Conservation (phyloP, 768 basidiomycete species). For the Trametes meyenii region DNA sequence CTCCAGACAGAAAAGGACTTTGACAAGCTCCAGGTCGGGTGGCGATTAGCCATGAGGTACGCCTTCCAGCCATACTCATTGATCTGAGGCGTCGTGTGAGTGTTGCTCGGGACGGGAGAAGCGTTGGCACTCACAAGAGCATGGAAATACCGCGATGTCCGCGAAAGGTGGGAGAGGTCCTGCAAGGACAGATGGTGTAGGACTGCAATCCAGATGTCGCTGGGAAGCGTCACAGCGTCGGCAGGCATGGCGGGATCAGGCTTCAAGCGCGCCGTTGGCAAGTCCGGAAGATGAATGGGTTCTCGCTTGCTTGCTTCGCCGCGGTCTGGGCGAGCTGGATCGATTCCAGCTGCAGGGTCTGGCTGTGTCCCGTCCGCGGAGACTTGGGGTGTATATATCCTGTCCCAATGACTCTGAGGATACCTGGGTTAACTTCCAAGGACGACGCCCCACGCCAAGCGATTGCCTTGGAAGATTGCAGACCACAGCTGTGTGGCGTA, state of each 20-base stretch:
- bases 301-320: neutral
- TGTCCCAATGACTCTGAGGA: neutral
- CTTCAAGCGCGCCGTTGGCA: neutral
- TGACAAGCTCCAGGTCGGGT: conserved; percentile 56
- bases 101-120: conserved; percentile 5
- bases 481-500: neutral
- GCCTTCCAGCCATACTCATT: conserved; percentile 60
- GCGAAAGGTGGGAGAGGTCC: conserved; percentile 46
- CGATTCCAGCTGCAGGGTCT: neutral
- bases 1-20: conserved; percentile 49
- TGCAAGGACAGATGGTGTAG: conserved; percentile 46
- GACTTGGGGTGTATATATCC: neutral
- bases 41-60: conserved; percentile 52
- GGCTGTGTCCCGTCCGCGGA: neutral
- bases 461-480: neutral
- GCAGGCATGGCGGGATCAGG: conserved; percentile 9
- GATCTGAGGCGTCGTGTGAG: conserved; percentile 47
- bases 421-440: neutral
- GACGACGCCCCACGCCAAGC: neutral
- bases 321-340: neutral
- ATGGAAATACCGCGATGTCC: conserved; percentile 40
- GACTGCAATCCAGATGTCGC: conserved; percentile 59
- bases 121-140: conserved; percentile 44
- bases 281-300: neutral
- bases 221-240: conserved; percentile 42